Percentiles rank a stretch among this genome's conserved stretches.
Conservation (phyloP, 495 filamentous ascomycete genomes). For the Xylaria cubensis region DNA sequence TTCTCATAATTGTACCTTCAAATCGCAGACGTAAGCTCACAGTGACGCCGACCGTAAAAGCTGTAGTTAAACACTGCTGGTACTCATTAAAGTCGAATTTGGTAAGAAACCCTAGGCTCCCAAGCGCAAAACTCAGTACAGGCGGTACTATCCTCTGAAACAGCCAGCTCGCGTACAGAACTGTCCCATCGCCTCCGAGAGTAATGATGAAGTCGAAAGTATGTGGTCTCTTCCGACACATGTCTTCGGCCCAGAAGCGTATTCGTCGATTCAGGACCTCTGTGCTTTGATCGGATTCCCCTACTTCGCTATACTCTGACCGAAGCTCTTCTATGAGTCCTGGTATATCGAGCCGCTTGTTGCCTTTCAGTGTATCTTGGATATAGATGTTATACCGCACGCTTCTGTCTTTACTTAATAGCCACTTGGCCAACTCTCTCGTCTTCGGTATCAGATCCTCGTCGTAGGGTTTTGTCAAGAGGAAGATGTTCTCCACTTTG, state of each 20-base stretch:
- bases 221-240: slow-evolving; percentile 79
- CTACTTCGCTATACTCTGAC: slow-evolving; percentile 38
- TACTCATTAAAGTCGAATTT: slow-evolving; percentile 90
- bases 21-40: slow-evolving; percentile 90
- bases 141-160: slow-evolving; percentile 98
- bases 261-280: slow-evolving; percentile 65
- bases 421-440: slow-evolving; percentile 78
- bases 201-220: slow-evolving; percentile 93
- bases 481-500: slow-evolving; percentile 79
- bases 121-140: slow-evolving; percentile 87
- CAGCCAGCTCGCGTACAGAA: slow-evolving; percentile 93
- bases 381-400: slow-evolving; percentile 79
- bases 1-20: slow-evolving; percentile 94
- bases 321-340: slow-evolving; percentile 60
- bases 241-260: slow-evolving; percentile 80
- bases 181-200: slow-evolving; percentile 95
- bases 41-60: slow-evolving; percentile 82
- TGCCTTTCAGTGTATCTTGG: slow-evolving; percentile 73
- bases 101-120: slow-evolving; percentile 92
- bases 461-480: slow-evolving; percentile 90
- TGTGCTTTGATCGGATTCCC: slow-evolving; percentile 43
- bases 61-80: slow-evolving; percentile 69
- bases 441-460: slow-evolving; percentile 80
- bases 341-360: slow-evolving; percentile 72
- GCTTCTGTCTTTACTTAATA: slow-evolving; percentile 77